Evolutionary conservation across 1,139 yeast genomes (phyloP), one percentile per base, ranked within the genome.

Genomic region (Magnusiomyces ingens): DNA sequence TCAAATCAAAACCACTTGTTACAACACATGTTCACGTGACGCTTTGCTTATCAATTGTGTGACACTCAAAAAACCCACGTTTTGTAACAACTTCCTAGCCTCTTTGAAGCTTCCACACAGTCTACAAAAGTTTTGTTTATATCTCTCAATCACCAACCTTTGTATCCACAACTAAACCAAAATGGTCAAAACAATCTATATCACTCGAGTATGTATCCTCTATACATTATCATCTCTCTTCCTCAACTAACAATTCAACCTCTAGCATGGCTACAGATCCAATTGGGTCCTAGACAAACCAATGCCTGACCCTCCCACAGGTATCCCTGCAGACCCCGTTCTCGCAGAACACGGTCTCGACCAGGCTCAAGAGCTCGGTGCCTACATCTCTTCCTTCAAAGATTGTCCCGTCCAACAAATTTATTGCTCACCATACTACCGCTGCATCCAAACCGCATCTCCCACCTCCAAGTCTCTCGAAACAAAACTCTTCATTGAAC

Each of bases 361-460:
- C 8, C 96, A 88, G 67, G 93, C 96, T 1, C 75, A 77, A 53
- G 89, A 88, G 63, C 71, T 88, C 53, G 91, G 86, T 0, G 76
- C 71, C 21, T 81, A 76, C 62, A 60, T 75, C 29, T 60, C 61
- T 11, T 56, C 68, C 1, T 64, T 75, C 15, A 59, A 69, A 32
- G 70, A 72, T 3, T 78, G 81, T 22, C 75, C 73, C 52, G 87
- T 91, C 1, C 81, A 83, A 57, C 71, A 82, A 51, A 76, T 88
- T 22, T 73, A 85, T 61, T 73, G 84, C 1, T 88, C 96, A 1
- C 98, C 98, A 0, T 91, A 89, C 67, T 90, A 88, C 67, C 73
- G 98, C 57, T 93, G 98, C 67, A 74, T 91, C 15, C 91, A 93
- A 67, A 90, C 98, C 0, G 79, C 85, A 2, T 77, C 79, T 47